Conservation (phyloP, 2,329 filamentous ascomycete genomes). For the Bisporella sp. region DNA sequence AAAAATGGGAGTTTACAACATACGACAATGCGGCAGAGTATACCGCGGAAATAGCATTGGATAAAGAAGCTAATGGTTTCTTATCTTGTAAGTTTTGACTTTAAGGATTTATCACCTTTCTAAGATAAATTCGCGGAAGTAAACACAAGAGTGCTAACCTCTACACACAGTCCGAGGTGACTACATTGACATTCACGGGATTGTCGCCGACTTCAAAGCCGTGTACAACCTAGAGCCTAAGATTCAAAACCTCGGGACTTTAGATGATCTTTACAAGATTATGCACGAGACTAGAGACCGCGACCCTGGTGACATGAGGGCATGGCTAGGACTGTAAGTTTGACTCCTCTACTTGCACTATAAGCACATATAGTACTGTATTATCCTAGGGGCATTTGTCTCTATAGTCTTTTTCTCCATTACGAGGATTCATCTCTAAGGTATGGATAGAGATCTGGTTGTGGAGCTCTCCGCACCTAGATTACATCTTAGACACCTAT, state of each 20-base stretch:
- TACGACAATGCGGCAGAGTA: slow-evolving; percentile 32
- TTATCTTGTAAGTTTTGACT: background rate
- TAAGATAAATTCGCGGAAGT: background rate
- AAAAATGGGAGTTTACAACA: slow-evolving; percentile 31
- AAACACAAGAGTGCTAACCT: background rate
- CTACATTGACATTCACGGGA: background rate
- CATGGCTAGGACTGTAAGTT: background rate
- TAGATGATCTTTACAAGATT: background rate
- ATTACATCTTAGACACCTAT: too few species aligned
- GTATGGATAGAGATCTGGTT: too few species aligned
- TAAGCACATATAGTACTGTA: background rate
- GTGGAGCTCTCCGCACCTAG: too few species aligned
- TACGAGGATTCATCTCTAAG: too few species aligned
- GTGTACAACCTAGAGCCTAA: background rate
- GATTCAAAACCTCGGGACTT: background rate
- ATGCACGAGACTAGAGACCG: background rate
- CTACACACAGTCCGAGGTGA: background rate
- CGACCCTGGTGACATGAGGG: background rate
- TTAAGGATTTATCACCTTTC: background rate
- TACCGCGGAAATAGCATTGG: slow-evolving; percentile 26
- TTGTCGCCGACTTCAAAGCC: background rate
- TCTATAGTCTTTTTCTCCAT: too few species aligned
- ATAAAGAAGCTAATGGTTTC: slow-evolving; percentile 13
- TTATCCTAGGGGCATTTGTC: background rate
- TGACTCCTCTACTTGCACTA: background rate